Evolutionary conservation across 495 filamentous ascomycete genomes (phyloP).

Genomic region (Penicillium salamii): DNA sequence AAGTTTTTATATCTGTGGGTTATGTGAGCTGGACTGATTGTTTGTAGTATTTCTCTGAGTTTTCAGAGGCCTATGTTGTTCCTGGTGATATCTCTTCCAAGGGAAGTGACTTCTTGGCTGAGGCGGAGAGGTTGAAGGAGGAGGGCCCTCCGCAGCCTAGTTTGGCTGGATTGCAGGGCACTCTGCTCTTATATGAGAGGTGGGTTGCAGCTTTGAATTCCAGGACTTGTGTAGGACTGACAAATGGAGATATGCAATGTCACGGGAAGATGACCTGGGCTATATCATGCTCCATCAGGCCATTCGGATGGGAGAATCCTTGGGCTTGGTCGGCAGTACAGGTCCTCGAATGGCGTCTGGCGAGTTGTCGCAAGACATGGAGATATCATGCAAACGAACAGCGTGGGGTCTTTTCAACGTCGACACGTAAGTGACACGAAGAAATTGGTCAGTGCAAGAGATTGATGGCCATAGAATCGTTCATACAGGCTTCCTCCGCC

Average conservation of each 20-base stretch:
- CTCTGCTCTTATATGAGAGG: constrained; percentile 42
- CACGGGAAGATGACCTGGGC: constrained; percentile 39
- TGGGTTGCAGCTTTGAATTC: constrained; percentile 13
- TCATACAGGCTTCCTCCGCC: constrained; percentile 41
- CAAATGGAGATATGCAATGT: constrained; percentile 36
- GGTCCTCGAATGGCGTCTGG: constrained; percentile 15
- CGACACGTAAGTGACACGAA: constrained; percentile 34
- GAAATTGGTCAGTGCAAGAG: background rate
- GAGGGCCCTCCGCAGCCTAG: constrained; percentile 25
- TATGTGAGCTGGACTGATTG: constrained; percentile 7
- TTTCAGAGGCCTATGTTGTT: constrained; percentile 41
- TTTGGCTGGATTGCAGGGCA: constrained; percentile 39
- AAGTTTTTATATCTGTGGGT: constrained; percentile 19
- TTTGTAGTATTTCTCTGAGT: constrained; percentile 44
- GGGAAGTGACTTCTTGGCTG: constrained; percentile 40
- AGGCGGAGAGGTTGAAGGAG: constrained; percentile 36
- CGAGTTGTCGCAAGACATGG: constrained; percentile 33
- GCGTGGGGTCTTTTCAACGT: constrained; percentile 47
- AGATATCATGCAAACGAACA: constrained; percentile 32
- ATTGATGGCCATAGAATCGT: constrained; percentile 25
- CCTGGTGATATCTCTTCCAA: constrained; percentile 44
- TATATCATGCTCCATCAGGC: constrained; percentile 44
- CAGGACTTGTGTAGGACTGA: too few species aligned
- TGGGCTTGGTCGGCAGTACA: constrained; percentile 35
- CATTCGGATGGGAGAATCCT: constrained; percentile 34